Percentiles rank a stretch among this genome's conserved stretches.
Conservation (phyloP, 73 alveolate genomes). For the Diophrys appendiculata region DNA sequence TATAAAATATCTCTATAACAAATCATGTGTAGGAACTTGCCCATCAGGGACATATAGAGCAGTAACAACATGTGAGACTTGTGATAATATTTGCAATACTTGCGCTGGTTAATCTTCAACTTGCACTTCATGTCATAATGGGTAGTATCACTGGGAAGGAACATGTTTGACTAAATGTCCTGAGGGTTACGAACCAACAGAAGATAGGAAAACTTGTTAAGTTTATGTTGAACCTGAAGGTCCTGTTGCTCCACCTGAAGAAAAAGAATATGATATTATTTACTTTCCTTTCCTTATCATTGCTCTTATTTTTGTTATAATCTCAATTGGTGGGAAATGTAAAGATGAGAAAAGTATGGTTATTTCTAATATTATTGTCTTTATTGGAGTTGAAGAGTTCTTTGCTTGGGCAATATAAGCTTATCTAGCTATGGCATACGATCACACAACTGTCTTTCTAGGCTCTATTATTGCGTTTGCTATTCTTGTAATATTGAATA, state of each 20-base stretch:
- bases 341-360: constrained; percentile 14
- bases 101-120: not conserved
- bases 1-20: not conserved
- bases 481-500: not conserved
- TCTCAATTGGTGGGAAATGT: constrained; percentile 8
- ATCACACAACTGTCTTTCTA: not conserved
- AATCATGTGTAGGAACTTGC: constrained; percentile 10
- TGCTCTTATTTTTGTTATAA: not conserved
- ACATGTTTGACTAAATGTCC: too few relatives aligned
- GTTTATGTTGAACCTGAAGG: too few relatives aligned
- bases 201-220: too few relatives aligned
- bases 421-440: constrained; percentile 3
- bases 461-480: constrained; percentile 2
- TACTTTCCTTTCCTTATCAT: constrained; percentile 5
- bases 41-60: not conserved
- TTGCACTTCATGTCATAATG: constrained; percentile 13
- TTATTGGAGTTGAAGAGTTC: constrained; percentile 40
- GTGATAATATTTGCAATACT: constrained; percentile 8
- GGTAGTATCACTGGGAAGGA: too few relatives aligned
- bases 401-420: not conserved
- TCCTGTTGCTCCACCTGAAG: not conserved
- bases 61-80: not conserved
- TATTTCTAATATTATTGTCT: constrained; percentile 13
- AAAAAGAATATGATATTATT: not conserved
- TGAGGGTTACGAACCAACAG: too few relatives aligned